Conservation (phyloP, 768 basidiomycete genomes). For the Imleria badia region DNA sequence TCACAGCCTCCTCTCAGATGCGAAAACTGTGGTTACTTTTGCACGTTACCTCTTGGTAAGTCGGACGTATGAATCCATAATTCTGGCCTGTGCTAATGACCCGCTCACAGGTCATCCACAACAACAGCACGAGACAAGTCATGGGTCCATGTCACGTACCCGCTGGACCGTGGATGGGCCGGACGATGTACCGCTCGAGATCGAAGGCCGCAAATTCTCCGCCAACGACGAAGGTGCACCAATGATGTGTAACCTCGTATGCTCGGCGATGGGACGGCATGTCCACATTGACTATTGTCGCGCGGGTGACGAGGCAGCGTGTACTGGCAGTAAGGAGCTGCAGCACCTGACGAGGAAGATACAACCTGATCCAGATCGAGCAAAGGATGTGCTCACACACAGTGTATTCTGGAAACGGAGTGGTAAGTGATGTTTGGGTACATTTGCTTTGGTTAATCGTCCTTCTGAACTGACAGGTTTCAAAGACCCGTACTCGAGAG, state of each 20-base stretch:
- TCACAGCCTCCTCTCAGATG: slow-evolving; percentile 39
- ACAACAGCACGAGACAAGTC: slow-evolving; percentile 59
- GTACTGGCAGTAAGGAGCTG: slow-evolving; percentile 36
- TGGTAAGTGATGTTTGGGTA: slow-evolving; percentile 34
- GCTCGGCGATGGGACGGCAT: slow-evolving; percentile 55
- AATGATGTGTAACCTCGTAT: slow-evolving; percentile 61
- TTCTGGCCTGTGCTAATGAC: background rate
- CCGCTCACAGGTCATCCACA: slow-evolving; percentile 50
- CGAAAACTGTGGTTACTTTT: slow-evolving; percentile 56
- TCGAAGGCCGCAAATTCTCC: slow-evolving; percentile 56
- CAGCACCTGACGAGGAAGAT: slow-evolving; percentile 46
- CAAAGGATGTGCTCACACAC: slow-evolving; percentile 58
- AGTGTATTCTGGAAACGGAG: slow-evolving; percentile 54
- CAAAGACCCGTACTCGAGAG: slow-evolving; percentile 63
- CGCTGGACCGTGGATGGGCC: slow-evolving; percentile 57
- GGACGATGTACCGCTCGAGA: slow-evolving; percentile 48
- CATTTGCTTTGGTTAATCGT: background rate
- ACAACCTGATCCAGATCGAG: slow-evolving; percentile 43
- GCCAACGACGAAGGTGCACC: slow-evolving; percentile 57
- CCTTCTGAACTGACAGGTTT: slow-evolving; percentile 40
- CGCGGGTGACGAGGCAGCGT: slow-evolving; percentile 34
- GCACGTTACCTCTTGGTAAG: slow-evolving; percentile 54
- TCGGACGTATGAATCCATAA: background rate
- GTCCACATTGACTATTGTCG: slow-evolving; percentile 58
- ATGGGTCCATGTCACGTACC: slow-evolving; percentile 62